phyloP scores from a whole-genome alignment of 768 basidiomycete species.

The Hydnum rufescens region DNA sequence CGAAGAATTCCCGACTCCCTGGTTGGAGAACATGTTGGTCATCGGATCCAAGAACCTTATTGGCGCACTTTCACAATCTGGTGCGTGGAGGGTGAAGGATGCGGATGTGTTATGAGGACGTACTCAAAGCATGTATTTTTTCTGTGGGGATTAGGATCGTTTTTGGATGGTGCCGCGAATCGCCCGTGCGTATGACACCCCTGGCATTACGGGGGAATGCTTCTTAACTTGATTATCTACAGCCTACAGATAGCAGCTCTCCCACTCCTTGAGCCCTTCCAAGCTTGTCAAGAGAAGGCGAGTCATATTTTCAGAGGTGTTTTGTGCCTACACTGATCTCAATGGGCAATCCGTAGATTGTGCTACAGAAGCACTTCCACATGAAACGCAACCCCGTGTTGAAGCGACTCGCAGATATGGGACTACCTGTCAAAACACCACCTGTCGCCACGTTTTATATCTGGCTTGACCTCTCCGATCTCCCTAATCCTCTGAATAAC shows the following conservation, averaged over 20 bases:
- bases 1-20: slow-evolving; percentile 92
- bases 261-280: slow-evolving; percentile 52
- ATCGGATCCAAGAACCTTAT: slow-evolving; percentile 77
- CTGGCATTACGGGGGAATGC: background rate
- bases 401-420: slow-evolving; percentile 53
- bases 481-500: slow-evolving; percentile 70
- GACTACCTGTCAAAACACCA: slow-evolving; percentile 55
- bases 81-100: slow-evolving; percentile 21
- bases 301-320: background rate
- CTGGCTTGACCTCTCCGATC: slow-evolving; percentile 69
- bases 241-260: slow-evolving; percentile 81
- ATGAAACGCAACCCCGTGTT: slow-evolving; percentile 85
- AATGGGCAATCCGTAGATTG: slow-evolving; percentile 25
- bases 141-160: no score
- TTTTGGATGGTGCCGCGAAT: slow-evolving; percentile 87
- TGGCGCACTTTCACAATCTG: slow-evolving; percentile 79
- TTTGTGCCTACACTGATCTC: no score
- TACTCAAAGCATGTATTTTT: no score
- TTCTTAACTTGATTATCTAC: background rate
- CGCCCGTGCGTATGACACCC: slow-evolving; percentile 43
- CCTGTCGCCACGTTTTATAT: slow-evolving; percentile 82
- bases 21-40: slow-evolving; percentile 88
- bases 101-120: background rate
- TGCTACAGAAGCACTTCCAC: slow-evolving; percentile 82
- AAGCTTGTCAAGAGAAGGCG: slow-evolving; percentile 51